Evolutionary conservation across 2,329 filamentous ascomycete species (phyloP).

Genomic region (Aspergillus sp.): DNA sequence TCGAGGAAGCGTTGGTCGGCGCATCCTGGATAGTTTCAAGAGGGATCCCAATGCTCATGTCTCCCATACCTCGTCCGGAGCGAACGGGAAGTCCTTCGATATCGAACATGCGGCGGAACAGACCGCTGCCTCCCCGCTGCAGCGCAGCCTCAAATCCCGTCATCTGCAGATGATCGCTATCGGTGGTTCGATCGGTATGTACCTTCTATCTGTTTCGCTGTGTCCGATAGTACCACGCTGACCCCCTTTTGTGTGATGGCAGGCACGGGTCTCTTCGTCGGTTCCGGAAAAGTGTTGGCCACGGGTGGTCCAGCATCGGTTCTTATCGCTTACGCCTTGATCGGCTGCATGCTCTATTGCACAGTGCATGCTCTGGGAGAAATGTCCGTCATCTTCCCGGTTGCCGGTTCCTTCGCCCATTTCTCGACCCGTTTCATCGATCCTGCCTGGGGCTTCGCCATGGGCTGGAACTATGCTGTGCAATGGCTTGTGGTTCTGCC

Average conservation of each 20-base stretch:
- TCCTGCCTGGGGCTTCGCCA: conserved; percentile 90
- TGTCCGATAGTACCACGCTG: neutral
- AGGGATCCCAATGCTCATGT: conserved; percentile 44
- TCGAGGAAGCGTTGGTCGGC: conserved; percentile 22
- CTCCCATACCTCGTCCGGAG: conserved; percentile 40
- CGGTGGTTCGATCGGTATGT: conserved; percentile 77
- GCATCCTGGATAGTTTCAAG: conserved; percentile 45
- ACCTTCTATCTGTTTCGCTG: neutral
- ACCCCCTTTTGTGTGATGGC: conserved; percentile 1
- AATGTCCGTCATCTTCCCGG: conserved; percentile 84
- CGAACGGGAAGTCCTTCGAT: conserved; percentile 59
- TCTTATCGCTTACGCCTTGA: conserved; percentile 73
- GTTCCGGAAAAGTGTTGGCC: conserved; percentile 70
- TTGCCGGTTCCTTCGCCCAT: conserved; percentile 87
- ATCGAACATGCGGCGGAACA: conserved; percentile 60
- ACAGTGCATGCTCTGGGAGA: conserved; percentile 91
- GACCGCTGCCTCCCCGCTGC: conserved; percentile 72
- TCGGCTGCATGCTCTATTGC: conserved; percentile 86
- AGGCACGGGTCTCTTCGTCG: conserved; percentile 84
- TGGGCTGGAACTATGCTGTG: conserved; percentile 92
- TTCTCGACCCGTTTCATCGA: conserved; percentile 92
- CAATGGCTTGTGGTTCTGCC: conserved; percentile 85
- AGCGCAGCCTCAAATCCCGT: conserved; percentile 74
- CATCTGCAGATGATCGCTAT: conserved; percentile 99
- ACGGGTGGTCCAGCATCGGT: conserved; percentile 75